Evolutionary conservation across 306 rosid species (phyloP).

Genomic region (Begonia fuchsioides): DNA sequence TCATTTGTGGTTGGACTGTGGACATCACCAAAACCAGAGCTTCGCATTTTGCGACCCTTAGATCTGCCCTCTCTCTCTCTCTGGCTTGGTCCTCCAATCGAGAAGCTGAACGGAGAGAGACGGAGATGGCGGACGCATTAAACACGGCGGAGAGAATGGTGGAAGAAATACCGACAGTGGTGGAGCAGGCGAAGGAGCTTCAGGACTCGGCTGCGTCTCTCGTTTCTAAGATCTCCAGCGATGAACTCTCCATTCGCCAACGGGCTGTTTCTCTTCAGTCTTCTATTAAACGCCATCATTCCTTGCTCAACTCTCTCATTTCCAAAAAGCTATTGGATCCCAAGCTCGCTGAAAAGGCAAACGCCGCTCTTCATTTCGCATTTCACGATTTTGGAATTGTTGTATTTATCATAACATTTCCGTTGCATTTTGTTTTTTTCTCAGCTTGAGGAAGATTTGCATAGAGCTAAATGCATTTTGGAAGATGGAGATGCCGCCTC

Average conservation of each 20-base stretch:
- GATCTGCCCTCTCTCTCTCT: too few species aligned
- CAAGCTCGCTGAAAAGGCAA: conserved; percentile 47
- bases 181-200: conserved; percentile 65
- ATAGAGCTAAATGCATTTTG: conserved; percentile 52
- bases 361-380: conserved; percentile 1
- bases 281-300: conserved; percentile 45
- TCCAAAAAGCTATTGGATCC: conserved; percentile 32
- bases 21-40: too few species aligned
- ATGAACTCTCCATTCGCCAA: conserved; percentile 65
- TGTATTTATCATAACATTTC: background rate
- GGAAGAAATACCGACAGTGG: conserved; percentile 35
- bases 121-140: conserved; percentile 14
- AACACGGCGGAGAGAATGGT: conserved; percentile 19
- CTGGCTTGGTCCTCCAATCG: too few species aligned
- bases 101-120: background rate
- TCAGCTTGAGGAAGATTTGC: conserved; percentile 83
- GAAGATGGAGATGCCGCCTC: conserved; percentile 80
- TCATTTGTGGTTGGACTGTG: too few species aligned
- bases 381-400: background rate
- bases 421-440: background rate
- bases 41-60: too few species aligned
- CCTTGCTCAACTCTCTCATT: conserved; percentile 42
- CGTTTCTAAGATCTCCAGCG: conserved; percentile 26
- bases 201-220: conserved; percentile 46
- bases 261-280: conserved; percentile 49